A percentile compares a stretch with the other conserved stretches of the same genome.
phyloP scores from a whole-genome alignment of 768 basidiomycete genomes.

The Mycena filopes region DNA sequence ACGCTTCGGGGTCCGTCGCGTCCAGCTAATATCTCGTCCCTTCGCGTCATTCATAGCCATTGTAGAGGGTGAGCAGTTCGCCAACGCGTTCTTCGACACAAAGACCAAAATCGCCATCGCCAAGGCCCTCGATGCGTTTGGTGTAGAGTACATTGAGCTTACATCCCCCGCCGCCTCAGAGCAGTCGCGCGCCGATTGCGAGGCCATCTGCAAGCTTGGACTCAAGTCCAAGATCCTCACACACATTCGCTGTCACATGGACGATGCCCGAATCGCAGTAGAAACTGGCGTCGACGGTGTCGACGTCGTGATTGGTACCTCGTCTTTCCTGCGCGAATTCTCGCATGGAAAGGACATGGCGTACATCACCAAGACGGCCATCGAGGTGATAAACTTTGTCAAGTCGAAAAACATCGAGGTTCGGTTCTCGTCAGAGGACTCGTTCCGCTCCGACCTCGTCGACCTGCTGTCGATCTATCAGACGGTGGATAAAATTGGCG shows the following conservation, averaged over 20 bases:
- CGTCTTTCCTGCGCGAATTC: slow-evolving; percentile 99
- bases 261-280: slow-evolving; percentile 97
- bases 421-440: slow-evolving; percentile 99
- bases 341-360: slow-evolving; percentile 99
- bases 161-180: slow-evolving; percentile 98
- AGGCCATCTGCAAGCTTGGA: slow-evolving; percentile 98
- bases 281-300: slow-evolving; percentile 99
- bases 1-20: slow-evolving; percentile 84
- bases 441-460: slow-evolving; percentile 99
- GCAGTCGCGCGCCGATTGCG: slow-evolving; percentile 93
- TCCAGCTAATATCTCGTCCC: slow-evolving; percentile 5
- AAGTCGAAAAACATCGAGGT: slow-evolving; percentile 99
- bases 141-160: slow-evolving; percentile 99
- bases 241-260: slow-evolving; percentile 99
- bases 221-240: slow-evolving; percentile 97
- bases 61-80: slow-evolving; percentile 97
- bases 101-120: slow-evolving; percentile 99
- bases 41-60: slow-evolving; percentile 11
- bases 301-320: slow-evolving; percentile 98
- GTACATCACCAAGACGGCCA: slow-evolving; percentile 98
- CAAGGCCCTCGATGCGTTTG: slow-evolving; percentile 97
- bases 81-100: slow-evolving; percentile 99
- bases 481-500: slow-evolving; percentile 99
- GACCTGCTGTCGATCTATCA: slow-evolving; percentile 99
- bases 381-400: slow-evolving; percentile 98